Evolutionary conservation across 2,329 filamentous ascomycete genomes (phyloP), one percentile per base, ranked within the genome.

Genomic region (Ophiocordyceps camponoti-floridani): DNA sequence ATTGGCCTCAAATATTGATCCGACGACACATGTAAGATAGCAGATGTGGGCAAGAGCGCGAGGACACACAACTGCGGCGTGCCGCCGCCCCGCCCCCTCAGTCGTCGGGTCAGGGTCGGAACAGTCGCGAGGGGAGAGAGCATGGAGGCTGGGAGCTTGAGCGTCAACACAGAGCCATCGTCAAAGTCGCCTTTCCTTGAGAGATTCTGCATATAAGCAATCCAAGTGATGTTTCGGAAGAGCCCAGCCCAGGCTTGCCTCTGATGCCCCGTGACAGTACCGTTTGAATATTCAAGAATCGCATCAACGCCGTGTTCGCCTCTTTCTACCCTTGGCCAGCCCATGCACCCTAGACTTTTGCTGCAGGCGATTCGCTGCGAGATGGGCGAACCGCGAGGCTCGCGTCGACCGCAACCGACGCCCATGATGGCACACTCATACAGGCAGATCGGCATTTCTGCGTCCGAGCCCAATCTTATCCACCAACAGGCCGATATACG

Each of bases 391-490:
- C 9, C 28, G 3, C 28, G 12, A 30, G 28, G 28, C 28, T 23
- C 28, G 4, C 28, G 28, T 30, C 28, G 28, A 30, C 28, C 28
- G 28, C 2, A 12, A 12, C 28, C 28, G 28, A 9, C 23, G 14
- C 31, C 5, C 26, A 40, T 14, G 26, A 6, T 8, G n/a, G 6
- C 11, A 16, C 31, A 26, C 48, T 74, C 65, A 88, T 51, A 88
- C 84, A 41, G 82, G 84, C 54, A 94, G 62, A 56, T 91, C 84
- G 35, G 77, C 74, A 56, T 87, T 88, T 52, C 81, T 74, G 54
- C 79, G 70, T 27, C 77, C 77, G 35, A 84, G 64, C 0, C 84
- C 81, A 50, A 77, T 58, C 52, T 78, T 75, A 58, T 93, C 84
- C 49, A 94, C 70, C 3, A 70, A 71, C 51, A 75, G 66, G 47